Base-by-base conservation (phyloP, 768 basidiomycete species). In the Suillus brevipes region DNA sequence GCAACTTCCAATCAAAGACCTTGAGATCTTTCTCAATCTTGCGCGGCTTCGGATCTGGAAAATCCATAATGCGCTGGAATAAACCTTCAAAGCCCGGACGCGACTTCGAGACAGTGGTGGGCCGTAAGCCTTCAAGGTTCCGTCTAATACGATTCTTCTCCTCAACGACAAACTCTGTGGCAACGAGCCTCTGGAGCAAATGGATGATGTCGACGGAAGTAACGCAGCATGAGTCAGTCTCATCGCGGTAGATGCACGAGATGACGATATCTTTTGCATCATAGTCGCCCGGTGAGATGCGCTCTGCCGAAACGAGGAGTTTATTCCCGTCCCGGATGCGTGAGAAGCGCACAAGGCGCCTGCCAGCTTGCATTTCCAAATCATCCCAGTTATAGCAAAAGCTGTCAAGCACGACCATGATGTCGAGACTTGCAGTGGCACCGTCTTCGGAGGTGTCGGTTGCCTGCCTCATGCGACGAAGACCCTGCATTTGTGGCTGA, bases 11-110 rank as follows among this genome's bases (percentile, higher is more conserved):
- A 47, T 87, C 85, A 69, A 94, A 94, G 9, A 93, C 89, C 75
- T 94, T 94, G 72, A 99, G 84, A 72, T 98, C 95, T 82, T 99
- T 98, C 73, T 98, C 97, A 67, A 99, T 99, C 74, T 95, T 96
- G 63, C 97, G 84, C 4, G 97, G 97, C 75, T 94, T 95, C 9
- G 97, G 97, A 53, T 88, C 87, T 0, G 95, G 93, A 73, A 97
- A 97, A 60, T 92, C 88, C 97, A 99, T 98, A 80, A 99, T 95
- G 69, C 89, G 84, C 79, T 92, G 89, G 84, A 98, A 99, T 76
- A 98, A 94, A n/a, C 85, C 82, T 70, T 92, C 92, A 64, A 86
- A 89, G 13, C 88, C 90, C 0, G 84, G 79, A 69, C 92, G 91
- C 74, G 87, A 86, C 80, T 97, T 99, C 36, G 91, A 91, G 4